Base-by-base conservation (phyloP, 2,329 filamentous ascomycete species). In the Beauveria medogensis region DNA sequence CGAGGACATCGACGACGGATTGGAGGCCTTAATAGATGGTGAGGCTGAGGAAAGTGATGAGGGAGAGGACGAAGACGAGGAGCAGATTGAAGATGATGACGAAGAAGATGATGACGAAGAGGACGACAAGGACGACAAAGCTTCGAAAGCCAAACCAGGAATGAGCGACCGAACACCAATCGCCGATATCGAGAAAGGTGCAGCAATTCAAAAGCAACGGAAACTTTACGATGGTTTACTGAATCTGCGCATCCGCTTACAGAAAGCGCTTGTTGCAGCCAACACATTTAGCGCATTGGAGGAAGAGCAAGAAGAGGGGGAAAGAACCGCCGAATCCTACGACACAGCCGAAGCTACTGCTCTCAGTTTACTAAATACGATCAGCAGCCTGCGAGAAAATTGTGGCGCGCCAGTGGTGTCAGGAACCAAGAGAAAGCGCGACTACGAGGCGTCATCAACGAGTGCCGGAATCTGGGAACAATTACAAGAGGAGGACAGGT, bases 181-280 rank as follows among this genome's bases (percentile, higher is more conserved):
- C 52, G 66, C 67, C 26, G 94, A 97, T 70, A 85, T 89, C 5
- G 84, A 87, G 47, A 97, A 97, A 74, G 94, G 94, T 14, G 77
- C 83, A 59, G 93, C 93, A 0, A 90, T 99, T 43, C 93, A 92
- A 68, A 80, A 86, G 61, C 94, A 99, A 75, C 86, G 92, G 56
- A 88, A 87, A 64, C 85, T 88, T 0, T 99, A 96, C 69, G 93
- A 97, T 67, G 85, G 90, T 0, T 83, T 97, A 1, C 82, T 99
- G 37, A 96, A 96, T 74, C 83, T 92, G 16, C 87, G 94, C 22
- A 97, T 99, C 69, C 90, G 93, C 63, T 77, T 99, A 20, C 95
- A 99, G 73, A 97, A 97, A 73, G 91, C 90, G 2, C 76, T 99
- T 16, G 83, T 94, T 18, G 87, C 90, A 0, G 84, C 88, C 28